Percentiles rank a stretch among this genome's conserved stretches.
Conservation (phyloP, 2,329 filamentous ascomycete genomes). For the Colletotrichum kahawae region DNA sequence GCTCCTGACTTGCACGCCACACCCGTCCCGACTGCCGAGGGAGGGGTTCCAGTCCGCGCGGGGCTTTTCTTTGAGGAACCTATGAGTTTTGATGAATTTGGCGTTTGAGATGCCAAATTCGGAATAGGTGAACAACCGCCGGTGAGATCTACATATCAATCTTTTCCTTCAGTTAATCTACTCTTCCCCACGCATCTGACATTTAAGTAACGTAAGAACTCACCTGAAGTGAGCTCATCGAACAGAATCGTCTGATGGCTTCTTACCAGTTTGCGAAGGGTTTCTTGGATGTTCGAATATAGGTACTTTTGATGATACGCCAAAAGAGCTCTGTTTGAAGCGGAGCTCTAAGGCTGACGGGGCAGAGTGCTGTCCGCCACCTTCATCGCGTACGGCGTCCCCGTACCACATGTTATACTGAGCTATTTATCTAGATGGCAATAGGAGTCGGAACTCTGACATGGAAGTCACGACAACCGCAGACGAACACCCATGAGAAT, state of each 20-base stretch:
- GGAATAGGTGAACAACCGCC: background rate
- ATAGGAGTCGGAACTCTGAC: background rate
- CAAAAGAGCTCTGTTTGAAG: too few species aligned
- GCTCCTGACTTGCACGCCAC: background rate
- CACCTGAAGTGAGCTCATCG: background rate
- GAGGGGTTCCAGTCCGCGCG: background rate
- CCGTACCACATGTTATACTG: background rate
- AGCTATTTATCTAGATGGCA: background rate
- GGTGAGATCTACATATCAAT: background rate
- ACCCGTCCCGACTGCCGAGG: background rate
- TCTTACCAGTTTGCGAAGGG: background rate
- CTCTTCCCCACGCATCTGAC: background rate
- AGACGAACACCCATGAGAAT: background rate
- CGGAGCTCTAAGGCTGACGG: too few species aligned
- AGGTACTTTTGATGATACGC: background rate
- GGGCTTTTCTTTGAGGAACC: background rate
- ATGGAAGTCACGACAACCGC: background rate
- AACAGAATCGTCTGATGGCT: background rate
- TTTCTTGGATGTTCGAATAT: background rate
- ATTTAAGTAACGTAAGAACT: background rate
- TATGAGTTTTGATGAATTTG: background rate
- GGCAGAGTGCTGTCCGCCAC: background rate
- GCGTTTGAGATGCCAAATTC: accelerated
- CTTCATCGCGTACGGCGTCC: background rate
- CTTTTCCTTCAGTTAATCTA: background rate